These are phyloP conservation scores for Myochromella boudieri DNA, from an alignment of 768 basidiomycete genomes.

Conservation along the genomic window DNA sequence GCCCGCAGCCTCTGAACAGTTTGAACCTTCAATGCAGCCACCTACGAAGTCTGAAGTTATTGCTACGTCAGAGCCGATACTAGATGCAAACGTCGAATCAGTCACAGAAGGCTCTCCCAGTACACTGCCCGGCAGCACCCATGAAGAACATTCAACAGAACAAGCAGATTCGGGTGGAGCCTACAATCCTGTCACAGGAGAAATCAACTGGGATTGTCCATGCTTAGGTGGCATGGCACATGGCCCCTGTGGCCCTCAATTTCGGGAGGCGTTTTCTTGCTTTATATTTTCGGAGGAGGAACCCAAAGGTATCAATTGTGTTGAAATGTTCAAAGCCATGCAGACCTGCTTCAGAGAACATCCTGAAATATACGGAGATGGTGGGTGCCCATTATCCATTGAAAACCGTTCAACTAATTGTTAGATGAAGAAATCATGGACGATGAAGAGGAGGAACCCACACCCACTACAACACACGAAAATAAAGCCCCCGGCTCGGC, in stretches of 20 bases:
- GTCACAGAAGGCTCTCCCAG: too few species aligned
- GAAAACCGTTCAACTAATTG: constrained; percentile 2
- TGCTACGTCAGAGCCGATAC: constrained; percentile 6
- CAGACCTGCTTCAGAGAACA: constrained; percentile 96
- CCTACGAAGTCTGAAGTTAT: constrained; percentile 5
- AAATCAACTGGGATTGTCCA: constrained; percentile 99
- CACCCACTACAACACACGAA: constrained; percentile 9
- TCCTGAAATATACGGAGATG: constrained; percentile 94
- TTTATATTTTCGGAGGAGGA: constrained; percentile 93
- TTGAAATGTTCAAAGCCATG: constrained; percentile 97
- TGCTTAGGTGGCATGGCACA: constrained; percentile 99
- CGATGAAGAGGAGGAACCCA: constrained; percentile 52
- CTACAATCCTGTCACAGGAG: constrained; percentile 94
- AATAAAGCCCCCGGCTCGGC: constrained; percentile 6
- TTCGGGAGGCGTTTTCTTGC: constrained; percentile 95
- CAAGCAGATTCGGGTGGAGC: constrained; percentile 46
- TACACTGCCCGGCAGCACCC: too few species aligned
- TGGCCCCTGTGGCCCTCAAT: constrained; percentile 91
- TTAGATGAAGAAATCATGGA: constrained; percentile 58
- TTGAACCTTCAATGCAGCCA: constrained; percentile 16
- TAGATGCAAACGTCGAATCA: too few species aligned
- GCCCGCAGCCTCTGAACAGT: constrained; percentile 13
- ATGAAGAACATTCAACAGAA: too few species aligned
- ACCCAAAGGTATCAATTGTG: constrained; percentile 96
- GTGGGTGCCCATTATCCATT: constrained; percentile 44